These are phyloP conservation scores for Ogataea populi-albae DNA, from an alignment of 805 yeast genomes.

Conservation along the genomic window DNA sequence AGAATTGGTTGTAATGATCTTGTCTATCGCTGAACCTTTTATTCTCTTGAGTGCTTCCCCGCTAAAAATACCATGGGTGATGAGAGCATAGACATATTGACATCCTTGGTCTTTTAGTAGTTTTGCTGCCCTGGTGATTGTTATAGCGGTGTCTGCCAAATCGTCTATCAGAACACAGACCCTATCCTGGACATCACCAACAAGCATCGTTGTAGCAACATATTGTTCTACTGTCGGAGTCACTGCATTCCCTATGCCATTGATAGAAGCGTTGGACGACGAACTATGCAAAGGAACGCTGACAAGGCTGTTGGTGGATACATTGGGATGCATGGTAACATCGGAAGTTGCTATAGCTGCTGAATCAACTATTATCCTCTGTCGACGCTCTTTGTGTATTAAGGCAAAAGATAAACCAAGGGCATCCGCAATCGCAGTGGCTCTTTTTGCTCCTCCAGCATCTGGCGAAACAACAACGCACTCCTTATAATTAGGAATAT, in stretches of 20 bases:
- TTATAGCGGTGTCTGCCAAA: slow-evolving; percentile 87
- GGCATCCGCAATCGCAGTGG: slow-evolving; percentile 90
- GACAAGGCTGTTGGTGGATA: slow-evolving; percentile 17
- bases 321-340: slow-evolving; percentile 14
- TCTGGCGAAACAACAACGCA: slow-evolving; percentile 96
- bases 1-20: slow-evolving; percentile 83
- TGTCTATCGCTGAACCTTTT: slow-evolving; percentile 67
- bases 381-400: slow-evolving; percentile 89
- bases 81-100: slow-evolving; percentile 74
- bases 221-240: slow-evolving; percentile 22
- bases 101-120: slow-evolving; percentile 93
- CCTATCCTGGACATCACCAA: slow-evolving; percentile 86
- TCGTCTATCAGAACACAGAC: slow-evolving; percentile 93
- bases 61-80: slow-evolving; percentile 90
- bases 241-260: slow-evolving; percentile 5
- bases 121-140: slow-evolving; percentile 89
- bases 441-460: slow-evolving; percentile 98
- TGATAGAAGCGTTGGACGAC: slow-evolving; percentile 16
- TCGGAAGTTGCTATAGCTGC: slow-evolving; percentile 11
- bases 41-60: slow-evolving; percentile 85
- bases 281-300: slow-evolving; percentile 16
- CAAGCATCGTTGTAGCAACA: slow-evolving; percentile 87
- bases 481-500: slow-evolving; percentile 74
- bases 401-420: slow-evolving; percentile 87
- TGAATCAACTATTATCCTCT: slow-evolving; percentile 34